These are phyloP conservation scores for Orbilia brochopaga DNA, from an alignment of 2,329 filamentous ascomycete genomes.

Conservation along the genomic window DNA sequence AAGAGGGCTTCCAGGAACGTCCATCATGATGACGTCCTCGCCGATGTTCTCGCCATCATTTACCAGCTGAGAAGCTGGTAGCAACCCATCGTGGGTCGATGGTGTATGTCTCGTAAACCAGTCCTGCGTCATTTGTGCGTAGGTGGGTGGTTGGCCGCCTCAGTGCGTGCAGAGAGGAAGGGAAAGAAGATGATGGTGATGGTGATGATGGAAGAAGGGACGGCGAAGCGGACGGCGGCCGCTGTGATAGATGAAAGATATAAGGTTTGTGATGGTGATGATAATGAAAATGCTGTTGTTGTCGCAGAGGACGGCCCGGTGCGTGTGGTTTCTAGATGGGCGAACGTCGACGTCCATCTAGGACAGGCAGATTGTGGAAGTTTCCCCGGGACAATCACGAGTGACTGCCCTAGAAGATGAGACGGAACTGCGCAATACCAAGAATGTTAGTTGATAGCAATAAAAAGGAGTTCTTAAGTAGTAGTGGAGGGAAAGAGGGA, in stretches of 20 bases:
- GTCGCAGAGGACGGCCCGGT: neutral
- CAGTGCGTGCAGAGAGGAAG: neutral
- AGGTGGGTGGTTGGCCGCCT: neutral
- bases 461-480: too few species aligned
- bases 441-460: too few species aligned
- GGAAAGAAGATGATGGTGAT: neutral
- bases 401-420: too few species aligned
- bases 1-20: conserved; percentile 13
- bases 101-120: conserved; percentile 33
- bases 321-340: neutral
- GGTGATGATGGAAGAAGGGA: neutral
- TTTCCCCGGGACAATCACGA: too few species aligned
- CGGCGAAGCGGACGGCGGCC: neutral
- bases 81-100: conserved; percentile 9
- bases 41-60: conserved; percentile 2
- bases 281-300: neutral
- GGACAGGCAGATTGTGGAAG: neutral
- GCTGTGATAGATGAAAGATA: neutral
- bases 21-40: conserved; percentile 21
- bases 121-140: conserved; percentile 1
- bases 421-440: too few species aligned
- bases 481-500: neutral
- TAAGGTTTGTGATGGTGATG: neutral
- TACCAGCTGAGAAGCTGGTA: neutral
- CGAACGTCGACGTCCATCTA: conserved; percentile 3